Conservation (phyloP, 148 eudicot species). For the Chenopodium quinoa region DNA sequence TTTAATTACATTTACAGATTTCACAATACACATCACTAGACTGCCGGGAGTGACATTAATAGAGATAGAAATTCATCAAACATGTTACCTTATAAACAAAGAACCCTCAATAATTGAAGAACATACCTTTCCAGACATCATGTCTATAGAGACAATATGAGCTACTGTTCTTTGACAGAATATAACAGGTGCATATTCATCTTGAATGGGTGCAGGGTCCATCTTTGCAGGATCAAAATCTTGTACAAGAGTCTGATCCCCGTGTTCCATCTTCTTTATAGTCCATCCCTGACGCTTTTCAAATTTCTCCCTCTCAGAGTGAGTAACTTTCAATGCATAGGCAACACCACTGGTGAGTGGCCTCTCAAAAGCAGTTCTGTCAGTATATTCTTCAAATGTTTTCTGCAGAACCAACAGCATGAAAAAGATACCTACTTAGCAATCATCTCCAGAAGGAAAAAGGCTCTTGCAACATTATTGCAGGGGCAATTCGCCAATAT, state of each 20-base stretch:
- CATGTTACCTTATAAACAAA: neutral
- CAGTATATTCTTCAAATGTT: slow-evolving; percentile 85
- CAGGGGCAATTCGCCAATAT: neutral
- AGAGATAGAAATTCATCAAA: neutral
- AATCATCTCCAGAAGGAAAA: neutral
- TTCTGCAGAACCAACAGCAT: slow-evolving; percentile 40
- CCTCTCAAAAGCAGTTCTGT: slow-evolving; percentile 88
- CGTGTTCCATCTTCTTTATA: slow-evolving; percentile 81
- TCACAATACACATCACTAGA: neutral
- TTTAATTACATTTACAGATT: neutral
- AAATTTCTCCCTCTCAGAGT: slow-evolving; percentile 69
- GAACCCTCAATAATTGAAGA: neutral
- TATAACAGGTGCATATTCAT: slow-evolving; percentile 97
- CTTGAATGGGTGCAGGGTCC: slow-evolving; percentile 75
- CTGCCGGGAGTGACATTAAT: neutral
- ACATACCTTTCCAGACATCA: slow-evolving; percentile 95
- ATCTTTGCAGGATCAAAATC: slow-evolving; percentile 64
- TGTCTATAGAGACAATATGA: slow-evolving; percentile 85
- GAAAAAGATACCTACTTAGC: neutral
- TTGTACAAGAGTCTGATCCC: slow-evolving; percentile 77
- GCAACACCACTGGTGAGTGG: slow-evolving; percentile 97
- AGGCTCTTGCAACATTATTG: neutral
- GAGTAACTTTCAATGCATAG: slow-evolving; percentile 80
- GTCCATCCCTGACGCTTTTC: slow-evolving; percentile 88
- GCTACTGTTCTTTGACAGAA: slow-evolving; percentile 87